Conservation (phyloP, 345 rosid genomes). For the Moringa oleifera region DNA sequence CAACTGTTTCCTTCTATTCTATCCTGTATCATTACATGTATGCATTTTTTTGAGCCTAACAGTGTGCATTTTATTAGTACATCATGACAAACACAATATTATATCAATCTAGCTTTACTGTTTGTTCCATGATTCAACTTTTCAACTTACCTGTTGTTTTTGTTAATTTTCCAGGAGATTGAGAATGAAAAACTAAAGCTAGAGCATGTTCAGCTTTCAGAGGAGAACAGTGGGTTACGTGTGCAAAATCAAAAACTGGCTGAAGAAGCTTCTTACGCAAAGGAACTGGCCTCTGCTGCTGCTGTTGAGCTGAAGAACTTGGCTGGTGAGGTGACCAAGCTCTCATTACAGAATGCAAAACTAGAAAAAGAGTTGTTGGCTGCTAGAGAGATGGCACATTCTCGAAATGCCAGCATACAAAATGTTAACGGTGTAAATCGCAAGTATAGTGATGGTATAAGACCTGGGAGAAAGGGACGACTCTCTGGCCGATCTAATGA, state of each 20-base stretch:
- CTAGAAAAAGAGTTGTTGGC: slow-evolving; percentile 73
- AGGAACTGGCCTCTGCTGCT: slow-evolving; percentile 98
- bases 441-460: slow-evolving; percentile 53
- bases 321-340: slow-evolving; percentile 88
- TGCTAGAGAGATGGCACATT: slow-evolving; percentile 62
- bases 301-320: slow-evolving; percentile 97
- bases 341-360: slow-evolving; percentile 75
- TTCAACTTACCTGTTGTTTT: slow-evolving; percentile 8
- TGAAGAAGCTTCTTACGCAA: slow-evolving; percentile 96
- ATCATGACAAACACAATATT: no score
- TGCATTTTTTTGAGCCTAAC: no score
- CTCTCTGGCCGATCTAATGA: slow-evolving; percentile 61
- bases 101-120: neutral
- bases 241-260: slow-evolving; percentile 88
- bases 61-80: no score
- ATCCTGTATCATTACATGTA: neutral
- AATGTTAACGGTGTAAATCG: slow-evolving; percentile 58
- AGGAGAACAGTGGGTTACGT: slow-evolving; percentile 80
- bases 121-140: neutral
- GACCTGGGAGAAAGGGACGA: slow-evolving; percentile 75
- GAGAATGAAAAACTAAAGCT: slow-evolving; percentile 82
- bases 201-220: slow-evolving; percentile 76
- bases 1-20: neutral
- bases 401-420: slow-evolving; percentile 42
- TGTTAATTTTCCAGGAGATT: slow-evolving; percentile 47